Conservation (phyloP, 1,284 basidiomycete genomes). For the Microbotryum intermedium region DNA sequence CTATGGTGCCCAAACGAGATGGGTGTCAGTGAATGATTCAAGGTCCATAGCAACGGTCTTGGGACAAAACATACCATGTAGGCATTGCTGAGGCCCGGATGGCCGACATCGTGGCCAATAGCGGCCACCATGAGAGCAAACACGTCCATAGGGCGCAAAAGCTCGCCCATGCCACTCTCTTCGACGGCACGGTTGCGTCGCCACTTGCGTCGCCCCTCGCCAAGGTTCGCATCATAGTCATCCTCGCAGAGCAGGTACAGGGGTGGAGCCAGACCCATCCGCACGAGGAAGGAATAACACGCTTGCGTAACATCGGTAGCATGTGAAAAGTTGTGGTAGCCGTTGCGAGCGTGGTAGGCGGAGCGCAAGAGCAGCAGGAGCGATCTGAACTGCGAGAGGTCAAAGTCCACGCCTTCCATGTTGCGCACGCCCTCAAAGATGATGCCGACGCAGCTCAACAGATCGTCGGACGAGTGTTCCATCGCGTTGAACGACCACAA, state of each 20-base stretch:
- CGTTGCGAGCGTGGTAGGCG: constrained; percentile 78
- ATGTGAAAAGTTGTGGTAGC: constrained; percentile 92
- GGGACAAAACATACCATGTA: constrained; percentile 73
- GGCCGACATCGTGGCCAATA: constrained; percentile 90
- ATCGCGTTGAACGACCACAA: constrained; percentile 83
- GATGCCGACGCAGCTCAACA: constrained; percentile 67
- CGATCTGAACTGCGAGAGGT: constrained; percentile 58
- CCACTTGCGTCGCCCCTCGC: constrained; percentile 25
- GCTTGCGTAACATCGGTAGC: constrained; percentile 91
- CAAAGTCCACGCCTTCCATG: constrained; percentile 61
- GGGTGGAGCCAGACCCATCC: constrained; percentile 68
- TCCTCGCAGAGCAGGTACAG: constrained; percentile 47
- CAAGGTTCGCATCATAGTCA: constrained; percentile 18
- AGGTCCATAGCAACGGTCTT: too few species aligned
- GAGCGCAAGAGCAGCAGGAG: constrained; percentile 72
- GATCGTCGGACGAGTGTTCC: constrained; percentile 64
- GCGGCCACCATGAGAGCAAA: constrained; percentile 78
- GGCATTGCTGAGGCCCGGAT: constrained; percentile 80
- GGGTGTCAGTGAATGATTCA: not conserved
- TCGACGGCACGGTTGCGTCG: constrained; percentile 45
- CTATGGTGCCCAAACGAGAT: constrained; percentile 42
- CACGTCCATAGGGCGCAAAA: constrained; percentile 58
- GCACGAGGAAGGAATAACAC: constrained; percentile 68
- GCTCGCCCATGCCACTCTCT: constrained; percentile 45
- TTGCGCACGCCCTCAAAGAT: constrained; percentile 50